These are phyloP conservation scores for Neurospora sp. DNA, from an alignment of 495 filamentous ascomycete species.

Conservation along the genomic window DNA sequence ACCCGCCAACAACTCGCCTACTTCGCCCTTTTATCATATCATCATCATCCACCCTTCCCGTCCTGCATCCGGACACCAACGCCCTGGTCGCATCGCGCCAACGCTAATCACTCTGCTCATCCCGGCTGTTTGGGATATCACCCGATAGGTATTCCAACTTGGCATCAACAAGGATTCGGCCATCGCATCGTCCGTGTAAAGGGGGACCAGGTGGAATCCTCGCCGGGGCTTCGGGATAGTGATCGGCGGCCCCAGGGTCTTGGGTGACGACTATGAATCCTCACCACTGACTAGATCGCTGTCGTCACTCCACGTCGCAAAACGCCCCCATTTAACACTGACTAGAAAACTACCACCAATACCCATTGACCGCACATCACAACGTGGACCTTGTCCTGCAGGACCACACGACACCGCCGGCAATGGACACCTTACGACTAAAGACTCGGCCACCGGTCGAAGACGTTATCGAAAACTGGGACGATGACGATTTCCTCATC, in stretches of 20 bases:
- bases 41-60: not conserved
- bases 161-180: not conserved
- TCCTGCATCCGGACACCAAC: not conserved
- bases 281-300: slow-evolving; percentile 19
- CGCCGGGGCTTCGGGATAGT: not conserved
- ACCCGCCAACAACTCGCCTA: not conserved
- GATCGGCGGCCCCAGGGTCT: slow-evolving; percentile 12
- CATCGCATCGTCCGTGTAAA: not conserved
- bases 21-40: not conserved
- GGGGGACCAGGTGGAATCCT: not conserved
- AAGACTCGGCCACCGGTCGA: slow-evolving; percentile 45
- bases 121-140: not conserved
- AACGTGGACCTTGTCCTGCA: not conserved
- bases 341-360: not conserved
- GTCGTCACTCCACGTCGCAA: slow-evolving; percentile 14
- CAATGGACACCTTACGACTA: slow-evolving; percentile 50
- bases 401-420: not conserved
- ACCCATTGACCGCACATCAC: not conserved
- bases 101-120: not conserved
- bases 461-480: slow-evolving; percentile 72
- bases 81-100: not conserved
- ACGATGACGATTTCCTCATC: slow-evolving; percentile 74
- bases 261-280: slow-evolving; percentile 26
- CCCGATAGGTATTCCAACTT: not conserved
- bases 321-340: not conserved